phyloP scores from a whole-genome alignment of 768 basidiomycete genomes.

The Trametes maxima region DNA sequence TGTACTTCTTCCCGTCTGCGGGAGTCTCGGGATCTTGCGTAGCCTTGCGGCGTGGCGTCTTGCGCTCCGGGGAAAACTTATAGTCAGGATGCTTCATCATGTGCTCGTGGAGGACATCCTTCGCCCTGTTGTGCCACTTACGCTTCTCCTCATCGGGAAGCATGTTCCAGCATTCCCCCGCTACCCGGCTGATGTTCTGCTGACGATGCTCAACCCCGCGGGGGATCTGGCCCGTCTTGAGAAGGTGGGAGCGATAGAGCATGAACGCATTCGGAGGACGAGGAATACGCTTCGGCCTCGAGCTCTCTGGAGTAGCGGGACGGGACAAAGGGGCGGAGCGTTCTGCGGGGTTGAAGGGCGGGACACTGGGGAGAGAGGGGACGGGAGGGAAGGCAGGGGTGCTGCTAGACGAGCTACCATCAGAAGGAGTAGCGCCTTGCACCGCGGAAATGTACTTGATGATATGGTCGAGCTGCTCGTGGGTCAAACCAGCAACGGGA shows the following conservation, averaged over 20 bases:
- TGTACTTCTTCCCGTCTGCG: constrained; percentile 30
- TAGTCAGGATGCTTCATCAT: constrained; percentile 33
- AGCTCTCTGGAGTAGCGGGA: constrained; percentile 27
- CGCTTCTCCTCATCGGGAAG: constrained; percentile 39
- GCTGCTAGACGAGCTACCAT: not conserved
- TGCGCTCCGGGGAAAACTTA: constrained; percentile 34
- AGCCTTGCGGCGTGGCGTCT: constrained; percentile 33
- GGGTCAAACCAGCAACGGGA: not conserved
- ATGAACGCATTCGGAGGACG: constrained; percentile 62
- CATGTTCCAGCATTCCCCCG: constrained; percentile 55
- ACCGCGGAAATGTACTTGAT: not conserved
- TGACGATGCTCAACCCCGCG: constrained; percentile 51
- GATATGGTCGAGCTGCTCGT: constrained; percentile 7
- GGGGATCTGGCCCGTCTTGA: constrained; percentile 46
- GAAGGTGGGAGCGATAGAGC: constrained; percentile 54
- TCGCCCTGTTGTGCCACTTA: constrained; percentile 40
- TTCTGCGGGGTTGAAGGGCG: not conserved
- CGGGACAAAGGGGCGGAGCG: constrained; percentile 4
- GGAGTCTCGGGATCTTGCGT: constrained; percentile 25
- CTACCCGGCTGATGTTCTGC: constrained; percentile 55
- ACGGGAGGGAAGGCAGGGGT: not conserved
- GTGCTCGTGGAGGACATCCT: constrained; percentile 32
- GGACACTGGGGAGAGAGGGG: not conserved
- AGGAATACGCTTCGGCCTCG: constrained; percentile 39
- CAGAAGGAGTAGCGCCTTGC: not conserved